Base-by-base conservation (phyloP, 495 filamentous ascomycete species). In the Penicillium parvum region DNA sequence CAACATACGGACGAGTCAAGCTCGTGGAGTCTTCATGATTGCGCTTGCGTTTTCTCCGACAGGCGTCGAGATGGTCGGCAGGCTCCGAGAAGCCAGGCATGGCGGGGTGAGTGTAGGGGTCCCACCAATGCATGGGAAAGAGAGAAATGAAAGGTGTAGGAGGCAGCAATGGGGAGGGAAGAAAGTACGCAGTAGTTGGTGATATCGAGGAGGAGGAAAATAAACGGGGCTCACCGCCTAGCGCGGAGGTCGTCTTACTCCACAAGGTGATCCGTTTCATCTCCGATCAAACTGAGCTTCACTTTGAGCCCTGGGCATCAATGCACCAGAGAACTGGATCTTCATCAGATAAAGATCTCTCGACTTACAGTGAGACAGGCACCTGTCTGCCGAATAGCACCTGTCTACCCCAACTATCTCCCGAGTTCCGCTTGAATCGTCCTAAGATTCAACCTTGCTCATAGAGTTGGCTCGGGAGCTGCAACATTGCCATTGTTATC, bases 31-130 rank as follows among this genome's bases (percentile, higher is more conserved):
- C 60, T 38, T 60, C 44, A 40, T 62, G 54, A 14, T 70, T 61
- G 22, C 65, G 55, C 45, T 68, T 70, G 30, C 66, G 51, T 52
- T 70, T 70, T 35, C 45, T 63, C 37, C 60, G 50, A 34, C 40
- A 36, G 1, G 58, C 48, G 10, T 45, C 32, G 34, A 52, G 35
- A 19, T 43, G 40, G 25, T 55, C 47, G n/a, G 32, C 12, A 4
- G 53, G 55, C 21, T 62, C 55, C 29, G 48, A 45, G 26, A 66
- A 40, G 19, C 59, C 50, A 17, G 63, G 56, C 64, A 68, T 65
- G 23, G 29, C 40, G 26, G 47, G 27, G n/a, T 15, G 19, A 19
- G 29, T 8, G 20, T 30, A 16, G 11, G 17, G 30, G 21, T 48
- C 47, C 28, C 38, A 9, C 19, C 50, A 38, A 29, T 45, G 16